Conservation (phyloP, 2,329 filamentous ascomycete species). For the Venturiaceae sp. region DNA sequence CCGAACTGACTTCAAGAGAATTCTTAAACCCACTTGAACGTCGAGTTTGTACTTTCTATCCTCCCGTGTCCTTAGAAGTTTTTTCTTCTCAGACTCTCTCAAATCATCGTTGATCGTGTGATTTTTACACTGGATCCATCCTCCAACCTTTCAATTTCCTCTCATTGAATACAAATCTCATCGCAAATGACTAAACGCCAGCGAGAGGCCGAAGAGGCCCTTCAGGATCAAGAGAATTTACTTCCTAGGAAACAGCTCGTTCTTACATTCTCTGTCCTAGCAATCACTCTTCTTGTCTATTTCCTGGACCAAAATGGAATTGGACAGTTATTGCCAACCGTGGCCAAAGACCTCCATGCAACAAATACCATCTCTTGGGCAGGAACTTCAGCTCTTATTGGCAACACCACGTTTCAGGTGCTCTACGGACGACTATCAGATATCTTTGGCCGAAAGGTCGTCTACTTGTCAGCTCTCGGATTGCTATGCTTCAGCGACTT, state of each 20-base stretch:
- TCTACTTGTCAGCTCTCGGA: constrained; percentile 44
- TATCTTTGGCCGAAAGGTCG: constrained; percentile 50
- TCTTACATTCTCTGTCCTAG: constrained; percentile 5
- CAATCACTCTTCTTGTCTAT: not conserved
- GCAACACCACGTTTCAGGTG: constrained; percentile 35
- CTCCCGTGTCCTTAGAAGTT: no score
- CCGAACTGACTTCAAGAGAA: no score
- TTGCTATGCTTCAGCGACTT: constrained; percentile 48
- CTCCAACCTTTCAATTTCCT: not conserved
- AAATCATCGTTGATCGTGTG: no score
- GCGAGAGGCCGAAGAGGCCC: not conserved
- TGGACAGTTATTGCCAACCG: constrained; percentile 5
- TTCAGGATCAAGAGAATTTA: constrained; percentile 7
- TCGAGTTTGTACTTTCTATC: no score
- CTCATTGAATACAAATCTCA: not conserved
- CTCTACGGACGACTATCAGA: constrained; percentile 54
- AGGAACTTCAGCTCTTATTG: constrained; percentile 43
- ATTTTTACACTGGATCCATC: no score
- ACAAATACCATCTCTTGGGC: constrained; percentile 45
- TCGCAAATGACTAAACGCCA: not conserved
- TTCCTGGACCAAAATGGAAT: constrained; percentile 9
- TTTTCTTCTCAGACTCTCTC: no score
- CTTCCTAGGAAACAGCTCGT: constrained; percentile 6
- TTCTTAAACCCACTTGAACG: no score
- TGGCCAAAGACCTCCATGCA: constrained; percentile 19